Conservation (phyloP, 176 grass and related monocot genomes). For the Typha latifolia region DNA sequence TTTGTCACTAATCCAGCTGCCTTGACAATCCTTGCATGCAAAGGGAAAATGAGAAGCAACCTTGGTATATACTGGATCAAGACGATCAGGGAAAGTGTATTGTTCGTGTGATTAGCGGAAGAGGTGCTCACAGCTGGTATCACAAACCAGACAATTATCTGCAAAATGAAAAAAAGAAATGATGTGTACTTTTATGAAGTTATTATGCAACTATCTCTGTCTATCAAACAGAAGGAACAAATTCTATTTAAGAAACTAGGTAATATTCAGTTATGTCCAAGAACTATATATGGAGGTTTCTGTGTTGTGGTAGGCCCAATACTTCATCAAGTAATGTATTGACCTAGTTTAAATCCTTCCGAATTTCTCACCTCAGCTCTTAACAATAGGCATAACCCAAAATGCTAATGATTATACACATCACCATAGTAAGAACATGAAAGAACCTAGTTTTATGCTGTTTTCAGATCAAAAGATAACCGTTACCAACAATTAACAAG, state of each 20-base stretch:
- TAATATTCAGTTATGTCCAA: neutral
- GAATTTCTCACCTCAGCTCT: too few relatives aligned
- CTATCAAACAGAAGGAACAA: neutral
- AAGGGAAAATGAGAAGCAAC: constrained; percentile 63
- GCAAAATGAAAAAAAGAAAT: constrained; percentile 18
- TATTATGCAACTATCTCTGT: neutral
- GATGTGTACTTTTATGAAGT: neutral
- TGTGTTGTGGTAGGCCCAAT: too few relatives aligned
- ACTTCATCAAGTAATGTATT: too few relatives aligned
- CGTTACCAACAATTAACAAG: too few relatives aligned
- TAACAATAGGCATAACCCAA: too few relatives aligned
- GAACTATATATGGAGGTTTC: too few relatives aligned
- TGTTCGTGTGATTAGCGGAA: constrained; percentile 68
- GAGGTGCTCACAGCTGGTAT: constrained; percentile 66
- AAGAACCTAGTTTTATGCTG: too few relatives aligned
- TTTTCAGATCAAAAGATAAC: too few relatives aligned
- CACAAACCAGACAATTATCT: constrained; percentile 80
- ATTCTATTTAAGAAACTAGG: neutral
- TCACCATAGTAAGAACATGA: too few relatives aligned
- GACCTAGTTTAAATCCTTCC: too few relatives aligned
- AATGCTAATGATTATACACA: too few relatives aligned
- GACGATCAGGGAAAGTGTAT: constrained; percentile 77
- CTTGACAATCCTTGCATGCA: constrained; percentile 81
- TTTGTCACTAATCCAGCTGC: constrained; percentile 67
- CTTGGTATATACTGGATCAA: constrained; percentile 84